Percentiles rank a stretch among this genome's conserved stretches.
phyloP scores from a whole-genome alignment of 805 yeast species.

The Cyberlindnera meyerae region DNA sequence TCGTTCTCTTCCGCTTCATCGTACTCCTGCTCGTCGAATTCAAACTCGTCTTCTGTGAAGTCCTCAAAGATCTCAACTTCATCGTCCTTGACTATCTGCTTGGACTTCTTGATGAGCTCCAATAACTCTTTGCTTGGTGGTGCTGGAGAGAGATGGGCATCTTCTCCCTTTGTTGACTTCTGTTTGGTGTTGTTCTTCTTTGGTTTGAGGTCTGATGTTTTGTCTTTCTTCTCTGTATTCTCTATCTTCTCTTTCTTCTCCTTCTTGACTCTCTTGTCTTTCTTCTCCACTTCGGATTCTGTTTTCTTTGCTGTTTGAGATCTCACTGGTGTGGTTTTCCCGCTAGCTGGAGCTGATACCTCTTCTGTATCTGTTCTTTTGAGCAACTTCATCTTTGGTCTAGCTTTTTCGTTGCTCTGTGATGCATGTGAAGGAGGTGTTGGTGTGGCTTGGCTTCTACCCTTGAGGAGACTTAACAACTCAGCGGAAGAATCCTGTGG shows the following conservation, averaged over 20 bases:
- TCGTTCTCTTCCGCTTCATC: conserved; percentile 21
- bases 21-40: conserved; percentile 19
- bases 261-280: background rate
- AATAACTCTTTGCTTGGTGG: conserved; percentile 24
- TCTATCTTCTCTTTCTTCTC: background rate
- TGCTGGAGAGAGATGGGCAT: conserved; percentile 1
- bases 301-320: conserved; percentile 2
- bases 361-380: conserved; percentile 6
- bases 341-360: background rate
- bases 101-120: conserved; percentile 19
- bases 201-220: too few relatives aligned
- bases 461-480: background rate
- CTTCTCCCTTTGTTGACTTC: conserved; percentile 1
- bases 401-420: conserved; percentile 2
- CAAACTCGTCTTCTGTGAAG: conserved; percentile 19
- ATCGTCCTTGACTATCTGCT: conserved; percentile 5
- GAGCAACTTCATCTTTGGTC: conserved; percentile 21
- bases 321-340: conserved; percentile 1
- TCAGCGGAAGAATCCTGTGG: conserved; percentile 2
- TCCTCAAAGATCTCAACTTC: conserved; percentile 24
- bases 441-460: too few relatives aligned
- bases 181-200: background rate
- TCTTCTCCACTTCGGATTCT: conserved; percentile 1
- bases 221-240: conserved; percentile 1
- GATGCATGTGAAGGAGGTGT: too few relatives aligned